Evolutionary conservation across 2,329 filamentous ascomycete species (phyloP).

Genomic region (Mycocentrospora acerina): DNA sequence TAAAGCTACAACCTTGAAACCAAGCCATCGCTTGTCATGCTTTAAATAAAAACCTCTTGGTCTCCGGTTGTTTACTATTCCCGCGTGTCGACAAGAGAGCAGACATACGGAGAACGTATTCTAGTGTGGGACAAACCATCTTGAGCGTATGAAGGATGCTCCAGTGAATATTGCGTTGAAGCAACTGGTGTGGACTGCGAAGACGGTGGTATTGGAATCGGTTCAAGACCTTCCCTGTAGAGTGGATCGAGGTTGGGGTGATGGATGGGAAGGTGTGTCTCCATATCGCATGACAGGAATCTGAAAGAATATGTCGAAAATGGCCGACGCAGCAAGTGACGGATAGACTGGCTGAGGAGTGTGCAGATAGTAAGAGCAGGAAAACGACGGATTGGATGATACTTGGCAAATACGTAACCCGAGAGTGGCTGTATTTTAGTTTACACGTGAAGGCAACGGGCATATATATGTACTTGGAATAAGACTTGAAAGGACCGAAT

Average conservation of each 20-base stretch:
- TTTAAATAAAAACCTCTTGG: no score
- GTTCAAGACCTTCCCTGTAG: background rate
- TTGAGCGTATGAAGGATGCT: slow-evolving; percentile 1
- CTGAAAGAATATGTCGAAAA: slow-evolving; percentile 1
- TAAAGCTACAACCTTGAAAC: no score
- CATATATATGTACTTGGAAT: no score
- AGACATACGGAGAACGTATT: background rate
- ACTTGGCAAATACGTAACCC: no score
- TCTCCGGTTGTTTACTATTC: no score
- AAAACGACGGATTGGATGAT: no score
- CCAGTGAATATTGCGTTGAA: slow-evolving; percentile 1
- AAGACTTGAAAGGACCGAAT: no score
- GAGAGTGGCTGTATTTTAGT: no score
- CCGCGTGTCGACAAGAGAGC: background rate
- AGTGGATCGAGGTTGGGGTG: slow-evolving; percentile 4
- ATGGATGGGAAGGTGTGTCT: background rate
- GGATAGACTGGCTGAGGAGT: no score
- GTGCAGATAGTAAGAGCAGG: no score
- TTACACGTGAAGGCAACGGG: no score
- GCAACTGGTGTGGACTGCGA: slow-evolving; percentile 5
- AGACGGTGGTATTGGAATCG: background rate
- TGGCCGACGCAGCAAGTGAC: background rate
- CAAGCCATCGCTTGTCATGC: no score
- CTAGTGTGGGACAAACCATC: background rate
- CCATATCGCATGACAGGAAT: background rate